These are phyloP conservation scores for Corylus avellana DNA, from an alignment of 306 rosid species.

Conservation along the genomic window DNA sequence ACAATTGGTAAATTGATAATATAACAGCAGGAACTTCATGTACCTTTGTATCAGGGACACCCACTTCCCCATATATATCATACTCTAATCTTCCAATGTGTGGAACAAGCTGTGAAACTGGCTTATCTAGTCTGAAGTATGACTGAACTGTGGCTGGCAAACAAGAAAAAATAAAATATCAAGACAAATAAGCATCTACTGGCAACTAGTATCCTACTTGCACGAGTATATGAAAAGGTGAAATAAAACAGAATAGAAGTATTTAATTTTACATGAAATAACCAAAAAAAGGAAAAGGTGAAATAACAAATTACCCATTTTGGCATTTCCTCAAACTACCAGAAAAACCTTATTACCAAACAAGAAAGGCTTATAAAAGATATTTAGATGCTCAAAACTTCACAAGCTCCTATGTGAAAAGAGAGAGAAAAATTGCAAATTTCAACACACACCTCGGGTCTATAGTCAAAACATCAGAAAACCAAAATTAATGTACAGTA, in stretches of 20 bases:
- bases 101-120: conserved; percentile 74
- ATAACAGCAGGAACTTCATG: conserved; percentile 25
- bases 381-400: background rate
- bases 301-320: background rate
- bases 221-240: background rate
- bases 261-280: background rate
- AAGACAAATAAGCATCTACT: conserved; percentile 10
- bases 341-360: background rate
- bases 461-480: background rate
- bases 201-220: background rate
- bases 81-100: conserved; percentile 64
- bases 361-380: background rate
- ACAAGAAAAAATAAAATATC: background rate
- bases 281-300: background rate
- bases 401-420: background rate
- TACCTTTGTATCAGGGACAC: conserved; percentile 75
- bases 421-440: background rate
- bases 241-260: too few relatives aligned
- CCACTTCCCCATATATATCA: conserved; percentile 75
- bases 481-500: background rate
- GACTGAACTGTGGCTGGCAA: conserved; percentile 80
- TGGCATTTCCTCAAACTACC: background rate
- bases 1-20: conserved; percentile 8
- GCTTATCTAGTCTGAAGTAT: conserved; percentile 75
- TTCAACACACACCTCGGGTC: background rate